These are phyloP conservation scores for Luzula sylvatica DNA, from an alignment of 176 grass and related monocot species.

Conservation along the genomic window DNA sequence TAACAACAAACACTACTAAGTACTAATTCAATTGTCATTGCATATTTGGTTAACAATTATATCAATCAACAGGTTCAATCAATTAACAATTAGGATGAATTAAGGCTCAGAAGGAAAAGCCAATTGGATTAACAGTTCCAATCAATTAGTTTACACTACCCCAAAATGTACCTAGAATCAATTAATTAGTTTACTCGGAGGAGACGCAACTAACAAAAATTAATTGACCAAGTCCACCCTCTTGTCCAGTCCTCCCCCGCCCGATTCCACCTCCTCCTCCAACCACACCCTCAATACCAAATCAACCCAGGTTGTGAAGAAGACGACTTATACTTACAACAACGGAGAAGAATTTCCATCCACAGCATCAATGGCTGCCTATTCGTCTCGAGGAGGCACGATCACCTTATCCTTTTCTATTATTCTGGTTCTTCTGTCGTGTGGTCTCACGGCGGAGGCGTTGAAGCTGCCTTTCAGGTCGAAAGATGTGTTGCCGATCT, in stretches of 20 bases:
- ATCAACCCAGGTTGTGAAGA: neutral
- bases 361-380: neutral
- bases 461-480: conserved; percentile 58
- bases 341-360: neutral
- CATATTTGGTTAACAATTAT: too few species aligned
- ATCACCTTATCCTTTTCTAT: neutral
- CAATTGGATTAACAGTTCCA: too few species aligned
- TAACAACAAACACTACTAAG: too few species aligned
- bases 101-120: too few species aligned
- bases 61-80: too few species aligned
- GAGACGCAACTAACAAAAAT: too few species aligned
- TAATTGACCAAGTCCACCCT: neutral
- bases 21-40: too few species aligned
- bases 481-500: conserved; percentile 72
- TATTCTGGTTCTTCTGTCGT: conserved; percentile 10
- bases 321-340: neutral
- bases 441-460: conserved; percentile 15
- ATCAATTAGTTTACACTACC: too few species aligned
- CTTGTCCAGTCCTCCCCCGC: neutral
- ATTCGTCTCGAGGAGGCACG: neutral
- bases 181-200: too few species aligned
- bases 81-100: too few species aligned
- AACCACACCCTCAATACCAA: neutral
- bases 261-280: neutral
- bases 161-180: too few species aligned